A percentile compares a stretch with the other conserved stretches of the same genome.
Conservation (phyloP, 1,139 yeast genomes). For the Geotrichum fermentans region DNA sequence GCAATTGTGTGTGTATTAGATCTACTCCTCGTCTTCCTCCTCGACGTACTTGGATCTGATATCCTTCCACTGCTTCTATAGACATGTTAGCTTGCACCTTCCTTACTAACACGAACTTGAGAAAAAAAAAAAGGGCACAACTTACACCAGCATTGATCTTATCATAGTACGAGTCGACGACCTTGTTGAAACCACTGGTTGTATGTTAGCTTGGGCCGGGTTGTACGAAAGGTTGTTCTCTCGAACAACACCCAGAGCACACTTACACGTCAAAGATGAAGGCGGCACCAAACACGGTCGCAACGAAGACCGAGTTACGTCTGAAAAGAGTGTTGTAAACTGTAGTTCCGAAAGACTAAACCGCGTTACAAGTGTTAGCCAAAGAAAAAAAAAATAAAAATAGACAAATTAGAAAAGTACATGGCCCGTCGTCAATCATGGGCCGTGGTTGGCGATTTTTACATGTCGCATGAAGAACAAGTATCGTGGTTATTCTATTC, state of each 20-base stretch:
- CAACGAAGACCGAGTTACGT: conserved; percentile 90
- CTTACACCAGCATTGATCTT: conserved; percentile 73
- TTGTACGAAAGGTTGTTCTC: too few species aligned
- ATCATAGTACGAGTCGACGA: conserved; percentile 79
- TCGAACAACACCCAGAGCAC: too few species aligned
- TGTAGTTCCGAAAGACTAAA: conserved; percentile 46
- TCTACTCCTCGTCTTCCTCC: conserved; percentile 35
- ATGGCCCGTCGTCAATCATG: too few species aligned
- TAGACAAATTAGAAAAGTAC: too few species aligned
- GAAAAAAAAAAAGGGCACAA: conserved; percentile 13
- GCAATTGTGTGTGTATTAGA: neutral
- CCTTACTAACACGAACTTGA: too few species aligned
- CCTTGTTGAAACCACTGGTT: conserved; percentile 61
- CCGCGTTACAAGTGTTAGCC: too few species aligned
- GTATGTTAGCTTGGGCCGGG: neutral
- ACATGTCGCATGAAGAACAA: too few species aligned
- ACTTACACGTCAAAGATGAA: conserved; percentile 75
- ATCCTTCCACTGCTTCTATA: conserved; percentile 86
- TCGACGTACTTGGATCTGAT: conserved; percentile 57
- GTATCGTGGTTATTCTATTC: too few species aligned
- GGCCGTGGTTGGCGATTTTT: too few species aligned
- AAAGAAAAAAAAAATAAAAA: too few species aligned
- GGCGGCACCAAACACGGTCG: conserved; percentile 78
- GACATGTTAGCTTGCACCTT: conserved; percentile 17
- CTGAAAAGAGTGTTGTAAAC: conserved; percentile 71